Conservation (phyloP, 257 asterid species). For the Euphrasia confusa region DNA sequence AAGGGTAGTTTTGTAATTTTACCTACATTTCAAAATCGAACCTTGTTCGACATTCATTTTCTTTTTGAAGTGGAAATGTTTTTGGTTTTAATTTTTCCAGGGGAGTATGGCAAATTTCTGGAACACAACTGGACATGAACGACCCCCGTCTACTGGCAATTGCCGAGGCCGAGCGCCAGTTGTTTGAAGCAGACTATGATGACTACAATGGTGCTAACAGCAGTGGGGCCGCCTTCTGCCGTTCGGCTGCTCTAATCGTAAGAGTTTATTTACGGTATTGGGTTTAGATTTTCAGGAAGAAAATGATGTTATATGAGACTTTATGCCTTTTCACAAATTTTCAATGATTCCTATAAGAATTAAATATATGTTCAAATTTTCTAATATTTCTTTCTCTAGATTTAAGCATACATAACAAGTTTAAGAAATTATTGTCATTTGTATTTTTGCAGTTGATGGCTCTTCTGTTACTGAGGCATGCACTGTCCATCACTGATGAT, state of each 20-base stretch:
- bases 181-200: constrained; percentile 86
- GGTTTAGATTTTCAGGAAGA: no score
- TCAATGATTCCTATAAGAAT: no score
- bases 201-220: constrained; percentile 68
- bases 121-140: constrained; percentile 76
- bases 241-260: constrained; percentile 93
- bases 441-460: constrained; percentile 69
- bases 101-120: constrained; percentile 99
- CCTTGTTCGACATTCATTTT: not conserved
- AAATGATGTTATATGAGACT: no score
- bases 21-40: not conserved
- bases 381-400: not conserved
- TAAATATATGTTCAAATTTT: not conserved
- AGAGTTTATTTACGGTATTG: constrained; percentile 24
- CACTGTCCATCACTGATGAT: constrained; percentile 64
- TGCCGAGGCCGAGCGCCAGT: constrained; percentile 94
- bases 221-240: constrained; percentile 92
- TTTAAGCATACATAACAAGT: not conserved
- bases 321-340: no score
- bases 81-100: constrained; percentile 31
- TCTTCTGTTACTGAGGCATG: constrained; percentile 91
- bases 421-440: constrained; percentile 5
- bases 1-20: constrained; percentile 10
- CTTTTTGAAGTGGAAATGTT: constrained; percentile 10
- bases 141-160: constrained; percentile 92